Conservation (phyloP, 148 eudicot species). For the Silene uniflora region DNA sequence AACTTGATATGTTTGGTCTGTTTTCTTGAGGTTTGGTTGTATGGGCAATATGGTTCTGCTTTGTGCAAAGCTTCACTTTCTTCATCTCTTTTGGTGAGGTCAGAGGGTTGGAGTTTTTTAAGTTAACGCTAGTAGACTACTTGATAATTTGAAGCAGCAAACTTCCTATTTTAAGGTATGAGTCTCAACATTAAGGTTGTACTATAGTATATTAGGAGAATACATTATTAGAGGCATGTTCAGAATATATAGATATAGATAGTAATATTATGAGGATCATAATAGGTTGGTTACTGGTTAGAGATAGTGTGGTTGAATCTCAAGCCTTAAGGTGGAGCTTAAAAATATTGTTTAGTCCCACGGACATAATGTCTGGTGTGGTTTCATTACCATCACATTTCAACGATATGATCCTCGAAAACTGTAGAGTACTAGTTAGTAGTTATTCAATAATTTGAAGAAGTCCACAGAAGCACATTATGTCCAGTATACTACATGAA, state of each 20-base stretch:
- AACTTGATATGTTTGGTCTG: too few species aligned
- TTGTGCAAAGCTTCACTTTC: not conserved
- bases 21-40: too few species aligned
- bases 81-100: not conserved
- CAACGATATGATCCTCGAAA: not conserved
- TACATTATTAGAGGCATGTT: too few species aligned
- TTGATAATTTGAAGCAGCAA: conserved; percentile 6
- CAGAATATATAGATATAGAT: too few species aligned
- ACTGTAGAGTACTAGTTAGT: not conserved
- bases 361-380: not conserved
- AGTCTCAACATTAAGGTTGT: conserved; percentile 2
- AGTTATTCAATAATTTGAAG: not conserved
- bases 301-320: not conserved
- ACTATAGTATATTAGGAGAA: too few species aligned
- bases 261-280: too few species aligned
- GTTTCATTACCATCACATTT: not conserved
- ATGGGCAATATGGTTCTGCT: too few species aligned
- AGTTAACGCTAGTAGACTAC: not conserved
- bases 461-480: not conserved
- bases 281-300: not conserved
- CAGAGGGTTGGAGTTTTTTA: not conserved
- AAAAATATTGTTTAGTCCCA: not conserved
- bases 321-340: not conserved
- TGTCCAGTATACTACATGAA: not conserved
- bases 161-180: not conserved